Conservation (phyloP, 441 rosid genomes). For the Geranium incanum region DNA sequence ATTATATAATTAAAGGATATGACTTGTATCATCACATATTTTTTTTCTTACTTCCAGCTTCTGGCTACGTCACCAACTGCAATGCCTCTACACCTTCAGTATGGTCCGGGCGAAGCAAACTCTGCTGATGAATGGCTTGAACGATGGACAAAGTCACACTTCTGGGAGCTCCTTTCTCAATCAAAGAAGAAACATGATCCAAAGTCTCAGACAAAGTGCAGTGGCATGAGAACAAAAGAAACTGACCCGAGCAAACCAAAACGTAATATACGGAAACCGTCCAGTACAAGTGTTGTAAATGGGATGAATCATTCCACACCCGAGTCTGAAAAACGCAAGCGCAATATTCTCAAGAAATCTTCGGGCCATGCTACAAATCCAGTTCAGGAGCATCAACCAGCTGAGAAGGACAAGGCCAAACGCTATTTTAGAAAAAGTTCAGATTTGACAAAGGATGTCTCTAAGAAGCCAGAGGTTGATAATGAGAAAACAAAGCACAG, state of each 20-base stretch:
- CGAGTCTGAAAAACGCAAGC: constrained; percentile 44
- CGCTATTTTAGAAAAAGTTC: constrained; percentile 11
- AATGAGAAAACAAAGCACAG: constrained; percentile 39
- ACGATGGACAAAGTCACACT: constrained; percentile 61
- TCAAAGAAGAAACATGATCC: constrained; percentile 29
- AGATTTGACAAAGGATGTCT: constrained; percentile 11
- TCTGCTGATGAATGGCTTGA: constrained; percentile 57
- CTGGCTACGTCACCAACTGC: constrained; percentile 40
- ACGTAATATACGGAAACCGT: constrained; percentile 33
- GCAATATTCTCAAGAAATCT: constrained; percentile 36
- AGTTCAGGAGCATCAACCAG: constrained; percentile 10
- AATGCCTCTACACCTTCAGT: constrained; percentile 43
- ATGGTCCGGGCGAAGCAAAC: constrained; percentile 52
- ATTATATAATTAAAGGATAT: background rate
- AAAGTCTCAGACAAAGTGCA: constrained; percentile 36
- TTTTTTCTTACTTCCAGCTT: constrained; percentile 41
- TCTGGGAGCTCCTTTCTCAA: constrained; percentile 47
- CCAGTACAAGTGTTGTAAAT: constrained; percentile 32
- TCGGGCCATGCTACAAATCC: constrained; percentile 17
- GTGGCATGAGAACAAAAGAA: constrained; percentile 30
- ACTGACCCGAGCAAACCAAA: constrained; percentile 35
- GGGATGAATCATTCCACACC: constrained; percentile 30
- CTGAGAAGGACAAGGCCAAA: constrained; percentile 20
- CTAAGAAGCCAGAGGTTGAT: constrained; percentile 31
- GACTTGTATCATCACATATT: constrained; percentile 15